Percentiles rank a stretch among this genome's conserved stretches.
These are phyloP conservation scores for Basidiobolus meristosporus DNA, from an alignment of 371 early-diverging fungal genomes.

Conservation along the genomic window DNA sequence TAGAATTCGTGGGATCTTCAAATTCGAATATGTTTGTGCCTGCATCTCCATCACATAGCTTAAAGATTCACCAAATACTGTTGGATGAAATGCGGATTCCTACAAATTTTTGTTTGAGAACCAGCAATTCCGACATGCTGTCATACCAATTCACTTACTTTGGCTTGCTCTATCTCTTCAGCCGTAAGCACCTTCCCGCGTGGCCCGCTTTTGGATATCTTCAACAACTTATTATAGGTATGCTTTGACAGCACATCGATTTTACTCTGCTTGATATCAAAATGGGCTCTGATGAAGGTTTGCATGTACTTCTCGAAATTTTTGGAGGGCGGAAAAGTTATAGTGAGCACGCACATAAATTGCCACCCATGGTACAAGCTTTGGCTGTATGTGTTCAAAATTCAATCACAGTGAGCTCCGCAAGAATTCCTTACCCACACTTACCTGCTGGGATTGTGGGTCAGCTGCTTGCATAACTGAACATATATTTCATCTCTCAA, in stretches of 20 bases:
- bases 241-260: conserved; percentile 34
- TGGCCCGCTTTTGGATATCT: conserved; percentile 61
- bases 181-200: conserved; percentile 53
- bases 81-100: conserved; percentile 68
- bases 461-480: conserved; percentile 80
- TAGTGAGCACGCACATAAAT: conserved; percentile 53
- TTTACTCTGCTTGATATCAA: conserved; percentile 18
- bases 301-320: conserved; percentile 69
- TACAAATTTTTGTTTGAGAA: conserved; percentile 7
- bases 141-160: conserved; percentile 6
- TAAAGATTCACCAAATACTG: conserved; percentile 85
- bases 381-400: conserved; percentile 12
- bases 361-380: conserved; percentile 74
- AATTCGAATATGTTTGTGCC: conserved; percentile 14
- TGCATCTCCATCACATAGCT: conserved; percentile 58
- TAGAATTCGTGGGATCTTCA: conserved; percentile 59
- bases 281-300: conserved; percentile 51
- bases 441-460: conserved; percentile 57
- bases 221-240: conserved; percentile 33
- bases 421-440: conserved; percentile 1
- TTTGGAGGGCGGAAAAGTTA: conserved; percentile 83
- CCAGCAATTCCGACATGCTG: neutral
- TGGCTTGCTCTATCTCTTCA: conserved; percentile 64
- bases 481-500: conserved; percentile 89
- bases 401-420: neutral